phyloP scores from a whole-genome alignment of 2,329 filamentous ascomycete species.

The Xylaria polymorpha region DNA sequence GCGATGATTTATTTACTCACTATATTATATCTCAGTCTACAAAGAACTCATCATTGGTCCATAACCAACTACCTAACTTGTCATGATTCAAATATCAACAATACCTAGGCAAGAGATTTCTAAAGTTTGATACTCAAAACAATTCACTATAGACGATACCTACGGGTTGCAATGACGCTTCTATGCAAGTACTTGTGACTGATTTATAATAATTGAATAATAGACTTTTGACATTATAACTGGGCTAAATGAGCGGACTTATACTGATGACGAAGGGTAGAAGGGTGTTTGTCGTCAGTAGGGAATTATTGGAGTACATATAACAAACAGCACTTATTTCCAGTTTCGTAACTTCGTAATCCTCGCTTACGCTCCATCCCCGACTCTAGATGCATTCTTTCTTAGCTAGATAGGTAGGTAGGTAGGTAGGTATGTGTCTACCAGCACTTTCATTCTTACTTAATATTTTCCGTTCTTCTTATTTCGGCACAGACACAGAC shows the following conservation, averaged over 20 bases:
- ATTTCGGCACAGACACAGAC: conserved; percentile 50
- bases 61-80: neutral
- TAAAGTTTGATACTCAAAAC: neutral
- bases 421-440: neutral
- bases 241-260: conserved; percentile 17
- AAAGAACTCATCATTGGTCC: neutral
- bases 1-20: neutral
- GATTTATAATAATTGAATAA: neutral
- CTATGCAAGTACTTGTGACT: neutral
- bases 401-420: too few relatives aligned
- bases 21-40: neutral
- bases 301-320: conserved; percentile 6
- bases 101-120: neutral
- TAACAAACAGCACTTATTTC: neutral
- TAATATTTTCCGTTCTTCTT: neutral
- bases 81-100: neutral
- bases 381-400: neutral
- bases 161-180: neutral
- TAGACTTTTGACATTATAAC: conserved; percentile 2
- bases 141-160: neutral
- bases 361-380: neutral
- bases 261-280: neutral
- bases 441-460: conserved; percentile 11
- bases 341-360: conserved; percentile 18
- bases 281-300: neutral